Percentiles rank a stretch among this genome's conserved stretches.
Evolutionary conservation across 306 rosid genomes (phyloP).

Genomic region (Parietaria judaica): DNA sequence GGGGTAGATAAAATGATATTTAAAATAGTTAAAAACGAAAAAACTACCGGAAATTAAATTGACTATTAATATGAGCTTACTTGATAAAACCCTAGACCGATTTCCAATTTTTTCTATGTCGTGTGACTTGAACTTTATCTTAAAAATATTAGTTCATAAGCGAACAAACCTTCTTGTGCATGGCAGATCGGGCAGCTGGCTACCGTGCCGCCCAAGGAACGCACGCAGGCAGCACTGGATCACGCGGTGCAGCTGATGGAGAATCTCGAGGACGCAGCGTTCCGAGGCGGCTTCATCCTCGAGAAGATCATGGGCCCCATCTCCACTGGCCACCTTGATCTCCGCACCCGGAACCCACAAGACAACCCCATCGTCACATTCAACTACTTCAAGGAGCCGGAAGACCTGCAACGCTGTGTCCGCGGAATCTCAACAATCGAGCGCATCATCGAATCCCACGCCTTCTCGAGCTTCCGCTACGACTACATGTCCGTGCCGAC

Average conservation of each 20-base stretch:
- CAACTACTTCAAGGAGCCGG: slow-evolving; percentile 58
- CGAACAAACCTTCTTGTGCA: neutral
- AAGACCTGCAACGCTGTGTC: slow-evolving; percentile 54
- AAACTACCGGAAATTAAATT: too few species aligned
- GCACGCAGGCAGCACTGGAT: slow-evolving; percentile 55
- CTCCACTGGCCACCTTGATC: slow-evolving; percentile 55
- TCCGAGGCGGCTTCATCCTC: slow-evolving; percentile 59
- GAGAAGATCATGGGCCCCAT: slow-evolving; percentile 62
- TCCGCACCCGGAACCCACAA: slow-evolving; percentile 39
- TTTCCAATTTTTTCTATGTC: neutral
- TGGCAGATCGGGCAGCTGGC: slow-evolving; percentile 44
- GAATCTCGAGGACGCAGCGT: slow-evolving; percentile 31
- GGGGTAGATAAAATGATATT: too few species aligned
- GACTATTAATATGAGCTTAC: too few species aligned
- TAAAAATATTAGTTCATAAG: neutral
- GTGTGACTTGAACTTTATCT: neutral
- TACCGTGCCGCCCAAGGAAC: slow-evolving; percentile 37
- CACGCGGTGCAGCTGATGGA: slow-evolving; percentile 35
- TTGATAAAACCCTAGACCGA: too few species aligned
- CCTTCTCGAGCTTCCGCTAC: slow-evolving; percentile 44
- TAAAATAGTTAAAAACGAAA: too few species aligned
- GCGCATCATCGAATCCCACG: slow-evolving; percentile 35
- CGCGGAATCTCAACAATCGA: slow-evolving; percentile 42
- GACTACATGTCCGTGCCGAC: slow-evolving; percentile 14
- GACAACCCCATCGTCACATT: slow-evolving; percentile 67